phyloP scores from a whole-genome alignment of 768 basidiomycete genomes.

The Lactarius vividus region DNA sequence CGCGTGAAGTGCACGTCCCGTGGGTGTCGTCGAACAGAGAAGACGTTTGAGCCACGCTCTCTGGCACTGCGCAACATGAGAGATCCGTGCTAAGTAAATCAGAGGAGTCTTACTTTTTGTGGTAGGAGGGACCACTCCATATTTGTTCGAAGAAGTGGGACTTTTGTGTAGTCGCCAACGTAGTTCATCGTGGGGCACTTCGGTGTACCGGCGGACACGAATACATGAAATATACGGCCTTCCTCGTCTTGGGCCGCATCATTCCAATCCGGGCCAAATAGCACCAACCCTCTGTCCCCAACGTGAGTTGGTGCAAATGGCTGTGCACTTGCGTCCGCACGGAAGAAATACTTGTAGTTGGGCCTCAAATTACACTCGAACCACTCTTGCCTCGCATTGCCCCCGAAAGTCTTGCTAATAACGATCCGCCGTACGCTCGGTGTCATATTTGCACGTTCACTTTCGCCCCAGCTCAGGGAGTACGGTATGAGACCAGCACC shows the following conservation, averaged over 20 bases:
- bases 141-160: neutral
- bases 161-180: neutral
- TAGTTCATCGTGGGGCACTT: neutral
- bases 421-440: neutral
- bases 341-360: neutral
- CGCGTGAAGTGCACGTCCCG: neutral
- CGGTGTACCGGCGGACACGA: neutral
- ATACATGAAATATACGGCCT: neutral
- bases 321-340: neutral
- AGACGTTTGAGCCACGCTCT: neutral
- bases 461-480: neutral
- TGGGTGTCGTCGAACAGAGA: fast-evolving
- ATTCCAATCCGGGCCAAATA: neutral
- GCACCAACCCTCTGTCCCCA: neutral
- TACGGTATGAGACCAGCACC: neutral
- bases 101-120: neutral
- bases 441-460: neutral
- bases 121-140: neutral
- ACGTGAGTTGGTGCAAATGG: neutral
- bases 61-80: slow-evolving; percentile 1
- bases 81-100: neutral
- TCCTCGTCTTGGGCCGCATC: neutral
- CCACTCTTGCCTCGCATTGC: neutral
- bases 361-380: neutral
- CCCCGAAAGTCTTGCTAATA: neutral